Evolutionary conservation across 768 basidiomycete genomes (phyloP).

Genomic region (Amyloporia xantha): DNA sequence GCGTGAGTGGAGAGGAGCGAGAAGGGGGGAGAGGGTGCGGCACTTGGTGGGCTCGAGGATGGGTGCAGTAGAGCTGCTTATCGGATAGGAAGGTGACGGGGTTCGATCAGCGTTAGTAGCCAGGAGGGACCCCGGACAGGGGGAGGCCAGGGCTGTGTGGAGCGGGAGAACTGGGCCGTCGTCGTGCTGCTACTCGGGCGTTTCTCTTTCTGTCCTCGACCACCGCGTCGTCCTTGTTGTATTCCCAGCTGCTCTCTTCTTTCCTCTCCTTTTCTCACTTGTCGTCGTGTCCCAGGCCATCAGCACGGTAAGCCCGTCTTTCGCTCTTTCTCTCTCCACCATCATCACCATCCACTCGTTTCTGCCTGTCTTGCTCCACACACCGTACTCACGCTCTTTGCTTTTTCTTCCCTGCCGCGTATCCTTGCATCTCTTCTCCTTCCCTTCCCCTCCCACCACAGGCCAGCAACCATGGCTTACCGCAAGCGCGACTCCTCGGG

Average conservation of each 20-base stretch:
- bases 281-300: neutral
- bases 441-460: neutral
- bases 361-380: neutral
- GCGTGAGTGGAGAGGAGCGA: neutral
- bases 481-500: conserved; percentile 15
- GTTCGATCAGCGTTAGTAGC: too few species aligned
- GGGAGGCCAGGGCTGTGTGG: neutral
- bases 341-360: neutral
- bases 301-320: neutral
- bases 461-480: conserved; percentile 10
- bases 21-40: neutral
- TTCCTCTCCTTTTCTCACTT: neutral
- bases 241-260: neutral
- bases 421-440: neutral
- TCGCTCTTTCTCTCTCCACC: conserved; percentile 1
- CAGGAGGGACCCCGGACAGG: neutral
- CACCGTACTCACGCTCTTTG: too few species aligned
- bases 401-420: too few species aligned
- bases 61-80: too few species aligned
- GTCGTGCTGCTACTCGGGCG: too few species aligned
- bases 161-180: too few species aligned
- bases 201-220: neutral
- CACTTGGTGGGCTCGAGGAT: too few species aligned
- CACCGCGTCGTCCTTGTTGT: neutral
- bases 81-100: too few species aligned